phyloP scores from a whole-genome alignment of 495 filamentous ascomycete species.

The Podospora tetraspora region DNA sequence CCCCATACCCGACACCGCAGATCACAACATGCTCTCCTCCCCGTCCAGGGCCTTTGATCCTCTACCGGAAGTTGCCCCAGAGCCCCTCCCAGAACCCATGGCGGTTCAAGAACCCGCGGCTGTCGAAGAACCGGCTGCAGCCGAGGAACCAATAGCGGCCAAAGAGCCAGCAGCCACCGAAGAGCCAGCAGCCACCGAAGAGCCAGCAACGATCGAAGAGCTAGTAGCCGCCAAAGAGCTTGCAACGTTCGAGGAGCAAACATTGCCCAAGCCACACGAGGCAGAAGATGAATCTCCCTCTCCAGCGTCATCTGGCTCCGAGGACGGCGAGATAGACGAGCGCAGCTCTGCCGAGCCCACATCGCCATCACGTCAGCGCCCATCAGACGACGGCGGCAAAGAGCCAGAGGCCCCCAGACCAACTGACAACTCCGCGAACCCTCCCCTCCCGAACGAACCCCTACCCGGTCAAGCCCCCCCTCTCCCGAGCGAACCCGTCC shows the following conservation, averaged over 20 bases:
- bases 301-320: neutral
- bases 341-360: conserved; percentile 2
- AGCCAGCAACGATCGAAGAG: neutral
- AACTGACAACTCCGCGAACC: conserved; percentile 5
- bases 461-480: conserved; percentile 31
- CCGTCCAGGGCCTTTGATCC: neutral
- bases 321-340: conserved; percentile 10
- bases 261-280: neutral
- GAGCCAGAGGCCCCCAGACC: neutral
- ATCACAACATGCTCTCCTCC: neutral
- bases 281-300: neutral
- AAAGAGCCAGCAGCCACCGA: neutral
- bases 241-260: neutral
- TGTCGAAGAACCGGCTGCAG: neutral
- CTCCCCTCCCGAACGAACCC: conserved; percentile 30
- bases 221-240: neutral
- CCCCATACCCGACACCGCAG: neutral
- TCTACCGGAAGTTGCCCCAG: neutral
- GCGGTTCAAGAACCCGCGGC: neutral
- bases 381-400: neutral
- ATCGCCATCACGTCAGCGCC: neutral
- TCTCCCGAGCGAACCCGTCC: conserved; percentile 35
- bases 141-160: neutral
- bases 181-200: neutral
- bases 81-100: neutral